A percentile compares a stretch with the other conserved stretches of the same genome.
These are phyloP conservation scores for Podochytrium sp. DNA, from an alignment of 192 early-diverging fungal species.

Conservation along the genomic window DNA sequence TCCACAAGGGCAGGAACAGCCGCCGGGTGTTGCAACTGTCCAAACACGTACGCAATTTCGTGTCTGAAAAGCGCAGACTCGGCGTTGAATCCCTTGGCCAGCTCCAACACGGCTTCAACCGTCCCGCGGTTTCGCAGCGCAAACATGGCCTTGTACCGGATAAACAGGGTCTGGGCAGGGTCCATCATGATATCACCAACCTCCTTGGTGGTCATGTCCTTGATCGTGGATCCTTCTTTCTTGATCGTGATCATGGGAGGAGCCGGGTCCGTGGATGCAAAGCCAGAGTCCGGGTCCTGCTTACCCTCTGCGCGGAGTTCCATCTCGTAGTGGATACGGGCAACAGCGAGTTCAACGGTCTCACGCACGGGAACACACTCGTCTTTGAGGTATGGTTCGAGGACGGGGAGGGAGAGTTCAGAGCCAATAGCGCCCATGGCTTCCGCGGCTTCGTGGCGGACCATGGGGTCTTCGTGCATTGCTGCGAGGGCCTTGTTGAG, in stretches of 20 bases:
- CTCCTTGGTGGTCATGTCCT: conserved; percentile 65
- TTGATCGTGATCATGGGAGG: conserved; percentile 65
- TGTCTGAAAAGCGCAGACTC: conserved; percentile 86
- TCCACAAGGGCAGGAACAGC: conserved; percentile 82
- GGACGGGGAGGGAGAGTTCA: conserved; percentile 62
- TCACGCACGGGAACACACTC: conserved; percentile 78
- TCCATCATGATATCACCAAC: conserved; percentile 71
- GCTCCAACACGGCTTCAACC: conserved; percentile 74
- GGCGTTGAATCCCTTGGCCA: conserved; percentile 84
- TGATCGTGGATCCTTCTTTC: not conserved
- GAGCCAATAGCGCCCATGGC: conserved; percentile 92
- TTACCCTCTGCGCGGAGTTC: conserved; percentile 17
- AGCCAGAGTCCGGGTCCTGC: conserved; percentile 36
- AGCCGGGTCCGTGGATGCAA: conserved; percentile 89
- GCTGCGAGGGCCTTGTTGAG: conserved; percentile 72
- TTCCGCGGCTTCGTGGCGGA: conserved; percentile 97
- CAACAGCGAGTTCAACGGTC: conserved; percentile 90
- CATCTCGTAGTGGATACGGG: conserved; percentile 77
- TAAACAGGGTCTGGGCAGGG: conserved; percentile 75
- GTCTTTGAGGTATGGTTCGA: conserved; percentile 72
- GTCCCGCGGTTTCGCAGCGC: conserved; percentile 85
- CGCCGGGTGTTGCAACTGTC: conserved; percentile 93
- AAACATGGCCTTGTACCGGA: conserved; percentile 95
- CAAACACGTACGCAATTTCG: conserved; percentile 94
- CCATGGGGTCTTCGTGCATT: conserved; percentile 84